Evolutionary conservation across 176 grass and related monocot species (phyloP), one percentile per base, ranked within the genome.

Genomic region (Zizania latifolia): DNA sequence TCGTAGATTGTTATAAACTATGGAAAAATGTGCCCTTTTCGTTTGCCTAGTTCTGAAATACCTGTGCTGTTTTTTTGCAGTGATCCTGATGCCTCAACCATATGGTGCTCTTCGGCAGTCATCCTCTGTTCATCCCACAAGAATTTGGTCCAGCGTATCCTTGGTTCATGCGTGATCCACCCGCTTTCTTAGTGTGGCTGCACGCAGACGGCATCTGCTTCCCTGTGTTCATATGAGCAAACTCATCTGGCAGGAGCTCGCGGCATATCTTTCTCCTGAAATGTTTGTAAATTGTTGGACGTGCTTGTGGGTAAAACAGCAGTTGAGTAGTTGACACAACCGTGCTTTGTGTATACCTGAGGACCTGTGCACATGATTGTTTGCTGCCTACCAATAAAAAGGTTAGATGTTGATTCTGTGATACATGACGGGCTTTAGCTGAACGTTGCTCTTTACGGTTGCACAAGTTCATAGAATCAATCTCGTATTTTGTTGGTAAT

Each of bases 231-330:
- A 28, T 56, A 64, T 65, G 57, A 48, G 35, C 33, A 10, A 19
- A 55, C 17, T 78, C 67, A 32, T 40, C 24, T 37, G 26, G 36
- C 30, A 74, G 51, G 26, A 68, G 60, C 7, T 61, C 1, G 0
- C 57, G 5, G 1, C 50, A 17, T 58, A 58, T 58, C 8, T 13
- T 65, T 77, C 43, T 84, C 39, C 58, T 1, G 23, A 31, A 48
- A 65, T 82, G 75, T 44, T 71, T 82, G 59, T 76, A 74, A 80
- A 86, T 43, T 58, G 51, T 50, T 32, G 58, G 44, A 19, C 10
- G n/a, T n/a, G n/a, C 58, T 62, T n/a, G 58, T 59, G 8, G 31
- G n/a, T n/a, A 27, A 27, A 35, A 44, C 48, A 44, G 0, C 50
- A 58, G 6, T 36, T 53, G 17, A 51, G 46, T 53, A 53, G 48